A percentile compares a stretch with the other conserved stretches of the same genome.
Evolutionary conservation across 1,284 basidiomycete species (phyloP).

Genomic region (Tausonia pullulans): DNA sequence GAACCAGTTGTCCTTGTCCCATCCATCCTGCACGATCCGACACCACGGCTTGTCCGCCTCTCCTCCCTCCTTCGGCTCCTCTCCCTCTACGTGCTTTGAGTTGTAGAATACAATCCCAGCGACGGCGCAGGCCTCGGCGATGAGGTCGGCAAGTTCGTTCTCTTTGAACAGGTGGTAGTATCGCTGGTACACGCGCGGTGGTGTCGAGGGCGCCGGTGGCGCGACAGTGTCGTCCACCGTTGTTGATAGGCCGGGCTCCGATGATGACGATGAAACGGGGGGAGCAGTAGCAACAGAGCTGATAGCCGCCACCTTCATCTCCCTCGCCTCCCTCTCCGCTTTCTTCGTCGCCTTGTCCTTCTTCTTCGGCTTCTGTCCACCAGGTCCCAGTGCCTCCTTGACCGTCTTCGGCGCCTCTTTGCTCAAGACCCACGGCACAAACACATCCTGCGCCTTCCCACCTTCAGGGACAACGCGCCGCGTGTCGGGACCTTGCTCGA

Average conservation of each 20-base stretch:
- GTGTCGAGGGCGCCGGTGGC: not conserved
- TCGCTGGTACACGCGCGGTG: constrained; percentile 53
- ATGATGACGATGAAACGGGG: not conserved
- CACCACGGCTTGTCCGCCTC: constrained; percentile 35
- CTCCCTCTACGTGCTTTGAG: constrained; percentile 18
- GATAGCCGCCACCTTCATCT: not conserved
- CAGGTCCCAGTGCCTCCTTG: constrained; percentile 16
- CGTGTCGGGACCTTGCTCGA: constrained; percentile 77
- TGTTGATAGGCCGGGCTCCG: not conserved
- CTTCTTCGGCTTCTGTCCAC: constrained; percentile 17
- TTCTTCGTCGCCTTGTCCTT: constrained; percentile 9
- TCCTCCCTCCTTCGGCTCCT: constrained; percentile 18
- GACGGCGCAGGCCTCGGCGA: constrained; percentile 48
- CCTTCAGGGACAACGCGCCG: constrained; percentile 51
- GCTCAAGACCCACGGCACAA: constrained; percentile 57
- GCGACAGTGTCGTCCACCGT: not conserved
- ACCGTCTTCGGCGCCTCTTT: constrained; percentile 20
- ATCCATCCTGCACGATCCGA: constrained; percentile 60
- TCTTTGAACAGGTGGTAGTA: constrained; percentile 88
- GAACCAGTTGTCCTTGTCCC: constrained; percentile 51
- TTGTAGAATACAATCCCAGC: constrained; percentile 40
- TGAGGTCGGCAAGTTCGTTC: constrained; percentile 59
- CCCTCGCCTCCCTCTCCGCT: not conserved
- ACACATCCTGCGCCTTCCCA: constrained; percentile 46
- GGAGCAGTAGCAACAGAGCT: not conserved